Percentiles rank a stretch among this genome's conserved stretches.
phyloP scores from a whole-genome alignment of 176 grass and related monocot genomes.

The Avena atlantica region DNA sequence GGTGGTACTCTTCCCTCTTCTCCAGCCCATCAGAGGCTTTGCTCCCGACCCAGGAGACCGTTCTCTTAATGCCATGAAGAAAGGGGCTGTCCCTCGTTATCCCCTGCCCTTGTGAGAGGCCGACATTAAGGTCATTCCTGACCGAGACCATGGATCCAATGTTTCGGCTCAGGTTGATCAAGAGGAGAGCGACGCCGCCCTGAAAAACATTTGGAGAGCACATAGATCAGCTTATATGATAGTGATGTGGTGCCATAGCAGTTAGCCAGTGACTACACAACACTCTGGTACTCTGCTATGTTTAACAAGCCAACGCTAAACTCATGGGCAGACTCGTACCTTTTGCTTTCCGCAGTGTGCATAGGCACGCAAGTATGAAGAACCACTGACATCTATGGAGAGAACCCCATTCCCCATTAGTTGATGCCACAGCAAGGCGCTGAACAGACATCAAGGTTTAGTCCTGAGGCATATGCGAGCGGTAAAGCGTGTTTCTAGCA shows the following conservation, averaged over 20 bases:
- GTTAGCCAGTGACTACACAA: background rate
- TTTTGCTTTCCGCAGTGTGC: constrained; percentile 81
- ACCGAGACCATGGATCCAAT: constrained; percentile 68
- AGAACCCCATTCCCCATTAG: constrained; percentile 89
- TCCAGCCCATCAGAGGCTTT: constrained; percentile 63
- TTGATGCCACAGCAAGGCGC: constrained; percentile 92
- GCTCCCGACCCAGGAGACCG: constrained; percentile 85
- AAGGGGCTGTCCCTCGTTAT: constrained; percentile 59
- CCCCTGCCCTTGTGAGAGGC: constrained; percentile 57
- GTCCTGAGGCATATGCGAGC: background rate
- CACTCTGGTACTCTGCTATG: background rate
- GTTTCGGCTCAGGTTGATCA: constrained; percentile 82
- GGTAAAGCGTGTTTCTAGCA: background rate
- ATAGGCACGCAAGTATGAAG: constrained; percentile 84
- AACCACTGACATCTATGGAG: constrained; percentile 67
- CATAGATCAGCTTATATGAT: background rate
- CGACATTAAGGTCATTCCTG: constrained; percentile 72
- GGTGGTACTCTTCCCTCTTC: constrained; percentile 88
- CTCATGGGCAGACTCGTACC: constrained; percentile 33
- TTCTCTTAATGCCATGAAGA: constrained; percentile 70
- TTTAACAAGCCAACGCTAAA: constrained; percentile 4
- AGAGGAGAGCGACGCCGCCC: constrained; percentile 72
- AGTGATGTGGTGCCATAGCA: constrained; percentile 16
- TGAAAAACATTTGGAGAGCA: constrained; percentile 33
- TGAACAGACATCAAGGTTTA: constrained; percentile 44